Base-by-base conservation (phyloP, 2,329 filamentous ascomycete genomes). In the Onygenales sp. region DNA sequence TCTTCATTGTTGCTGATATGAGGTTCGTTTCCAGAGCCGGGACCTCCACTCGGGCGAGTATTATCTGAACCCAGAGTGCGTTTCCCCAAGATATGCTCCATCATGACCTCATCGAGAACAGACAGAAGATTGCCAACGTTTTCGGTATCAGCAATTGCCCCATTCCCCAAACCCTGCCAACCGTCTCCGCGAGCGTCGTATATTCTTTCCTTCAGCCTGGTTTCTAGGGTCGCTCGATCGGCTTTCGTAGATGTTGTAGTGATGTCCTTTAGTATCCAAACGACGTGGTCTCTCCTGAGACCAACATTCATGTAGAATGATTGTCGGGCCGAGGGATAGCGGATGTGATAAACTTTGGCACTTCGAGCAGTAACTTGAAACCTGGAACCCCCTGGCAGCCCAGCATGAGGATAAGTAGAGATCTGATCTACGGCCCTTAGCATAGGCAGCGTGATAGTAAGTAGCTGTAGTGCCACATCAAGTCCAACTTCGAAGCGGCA, bases 151-250 rank as follows among this genome's bases (percentile, higher is more conserved):
- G 68, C 65, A 34, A 71, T 61, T 34, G 63, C 68, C 13, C 70
- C 70, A 54, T 65, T 67, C 9, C 66, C 69, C 11, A 72, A 59
- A 10, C 70, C 70, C 45, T 62, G 65, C 70, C 70, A 73, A 4
- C 70, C 69, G 49, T 69, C 58, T 37, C 69, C 69, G 40, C 62
- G 66, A 3, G 65, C 63, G 36, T 62, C 61, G 55, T 69, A 72
- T 42, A 73, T 54, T 21, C 60, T 64, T 45, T 68, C 63, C 34
- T 58, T 62, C 27, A 72, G 54, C 10, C 54, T 60, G 21, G 48
- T 53, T 50, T 59, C 58, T 13, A 65, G 46, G 14, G 37, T 37
- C 40, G 55, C 57, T 45, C 55, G 56, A 17, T 58, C 57, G 37
- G 56, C 45, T 48, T 51, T 52, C 34, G 58, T 56, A 42, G 58